Base-by-base conservation (phyloP, 164 flowering plant species). In the Dillenia suffruticosa region DNA sequence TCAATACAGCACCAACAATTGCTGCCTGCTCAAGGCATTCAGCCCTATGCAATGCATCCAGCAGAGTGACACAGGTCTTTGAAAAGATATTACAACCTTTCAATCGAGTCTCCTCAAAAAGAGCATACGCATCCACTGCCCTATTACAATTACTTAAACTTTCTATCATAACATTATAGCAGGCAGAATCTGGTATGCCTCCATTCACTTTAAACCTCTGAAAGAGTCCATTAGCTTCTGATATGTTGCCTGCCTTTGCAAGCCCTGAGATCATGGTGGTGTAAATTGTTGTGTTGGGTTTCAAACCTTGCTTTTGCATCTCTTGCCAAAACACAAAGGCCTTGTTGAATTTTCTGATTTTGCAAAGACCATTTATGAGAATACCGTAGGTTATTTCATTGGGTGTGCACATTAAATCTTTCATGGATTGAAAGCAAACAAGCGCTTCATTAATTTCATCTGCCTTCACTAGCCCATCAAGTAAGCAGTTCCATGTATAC, bases 291-390 rank as follows among this genome's bases (percentile, higher is more conserved):
- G 68, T 60, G 66, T 84, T 84, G 40, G 96, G 95, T 60, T 70
- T 72, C 24, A 86, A 53, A 32, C 96, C 95, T 64, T 70, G 77
- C 66, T 82, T 90, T 69, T 79, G 85, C 97, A 92, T 86, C 77
- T 92, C 98, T 72, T 90, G 96, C 93, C 92, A 90, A 74, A 84
- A 82, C 45, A 92, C 97, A 78, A 92, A 88, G 19, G 98, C 98
- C 78, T 92, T 92, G 67, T 85, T 90, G 76, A 90, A 90, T 51
- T 92, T 92, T 16, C 96, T 62, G 58, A 84, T 78, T 56, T 58
- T 69, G 61, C 98, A 90, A 40, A 92, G 90, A 58, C 98, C 98
- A 58, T 90, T 84, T 64, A 92, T 90, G 61, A 92, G 65, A 54
- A 92, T 88, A 71, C 86, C 81, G 62, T 90, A 92, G 26, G 97